These are phyloP conservation scores for Phytophthora tubulina DNA, from an alignment of 352 stramenopile genomes.

Conservation along the genomic window DNA sequence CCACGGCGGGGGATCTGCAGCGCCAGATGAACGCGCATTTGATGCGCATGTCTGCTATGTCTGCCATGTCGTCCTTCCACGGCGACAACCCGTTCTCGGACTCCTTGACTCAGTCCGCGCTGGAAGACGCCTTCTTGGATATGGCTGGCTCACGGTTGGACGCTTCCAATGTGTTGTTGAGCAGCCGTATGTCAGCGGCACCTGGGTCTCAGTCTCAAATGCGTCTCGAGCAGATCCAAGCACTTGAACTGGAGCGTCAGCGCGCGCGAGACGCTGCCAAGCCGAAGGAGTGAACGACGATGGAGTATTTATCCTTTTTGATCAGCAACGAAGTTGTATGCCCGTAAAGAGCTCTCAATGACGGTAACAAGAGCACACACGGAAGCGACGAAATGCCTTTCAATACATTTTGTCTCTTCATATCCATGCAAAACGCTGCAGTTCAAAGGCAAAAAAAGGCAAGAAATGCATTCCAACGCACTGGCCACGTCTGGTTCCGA, in stretches of 20 bases:
- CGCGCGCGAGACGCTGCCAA: slow-evolving; percentile 25
- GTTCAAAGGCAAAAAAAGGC: slow-evolving; percentile 22
- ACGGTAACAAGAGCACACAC: slow-evolving; percentile 10
- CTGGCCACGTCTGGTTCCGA: neutral
- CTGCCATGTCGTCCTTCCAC: slow-evolving; percentile 65
- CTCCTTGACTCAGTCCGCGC: slow-evolving; percentile 82
- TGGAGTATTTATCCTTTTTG: slow-evolving; percentile 54
- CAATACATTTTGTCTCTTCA: slow-evolving; percentile 41
- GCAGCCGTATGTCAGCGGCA: slow-evolving; percentile 54
- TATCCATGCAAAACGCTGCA: slow-evolving; percentile 28
- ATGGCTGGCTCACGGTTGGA: slow-evolving; percentile 85
- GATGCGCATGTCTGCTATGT: slow-evolving; percentile 64
- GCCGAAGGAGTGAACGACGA: slow-evolving; percentile 22
- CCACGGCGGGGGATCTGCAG: slow-evolving; percentile 44
- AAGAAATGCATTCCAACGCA: slow-evolving; percentile 30
- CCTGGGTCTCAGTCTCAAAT: slow-evolving; percentile 39
- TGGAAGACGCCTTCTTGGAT: slow-evolving; percentile 88
- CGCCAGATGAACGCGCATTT: slow-evolving; percentile 63
- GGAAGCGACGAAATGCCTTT: slow-evolving; percentile 30
- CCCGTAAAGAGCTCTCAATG: slow-evolving; percentile 5
- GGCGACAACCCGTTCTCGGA: slow-evolving; percentile 67
- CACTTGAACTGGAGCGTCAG: slow-evolving; percentile 28
- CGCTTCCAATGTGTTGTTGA: slow-evolving; percentile 75
- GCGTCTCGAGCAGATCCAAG: slow-evolving; percentile 38
- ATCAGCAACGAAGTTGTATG: slow-evolving; percentile 24